Percentiles rank a stretch among this genome's conserved stretches.
Conservation (phyloP, 805 yeast genomes). For the Tetrapisispora taiwanensis region DNA sequence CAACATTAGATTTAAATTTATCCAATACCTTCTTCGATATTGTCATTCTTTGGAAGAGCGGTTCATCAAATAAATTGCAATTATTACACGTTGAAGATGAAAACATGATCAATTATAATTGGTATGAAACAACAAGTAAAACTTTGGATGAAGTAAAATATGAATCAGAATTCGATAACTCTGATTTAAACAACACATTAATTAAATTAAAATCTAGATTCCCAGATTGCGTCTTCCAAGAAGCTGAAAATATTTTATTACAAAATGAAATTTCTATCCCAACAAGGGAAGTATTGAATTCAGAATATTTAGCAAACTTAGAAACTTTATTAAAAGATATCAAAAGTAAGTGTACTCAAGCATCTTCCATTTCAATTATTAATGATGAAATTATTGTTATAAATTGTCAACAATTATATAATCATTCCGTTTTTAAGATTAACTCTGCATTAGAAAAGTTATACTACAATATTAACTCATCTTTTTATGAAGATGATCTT, state of each 20-base stretch:
- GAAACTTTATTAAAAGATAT: conserved; percentile 66
- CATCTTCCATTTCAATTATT: conserved; percentile 40
- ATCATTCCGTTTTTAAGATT: conserved; percentile 22
- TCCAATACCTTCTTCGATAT: conserved; percentile 25
- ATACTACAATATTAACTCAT: conserved; percentile 17
- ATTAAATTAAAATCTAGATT: conserved; percentile 40
- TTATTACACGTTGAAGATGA: conserved; percentile 25
- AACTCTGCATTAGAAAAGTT: conserved; percentile 23
- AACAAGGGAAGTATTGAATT: conserved; percentile 21
- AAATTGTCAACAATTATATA: conserved; percentile 25
- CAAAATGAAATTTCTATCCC: conserved; percentile 16
- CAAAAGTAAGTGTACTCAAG: conserved; percentile 48
- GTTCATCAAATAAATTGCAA: conserved; percentile 41
- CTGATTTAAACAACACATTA: conserved; percentile 34
- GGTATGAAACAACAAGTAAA: conserved; percentile 22
- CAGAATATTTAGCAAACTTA: conserved; percentile 56
- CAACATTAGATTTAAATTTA: conserved; percentile 16
- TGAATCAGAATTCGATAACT: conserved; percentile 36
- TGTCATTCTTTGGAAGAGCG: conserved; percentile 53
- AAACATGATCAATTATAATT: conserved; percentile 13
- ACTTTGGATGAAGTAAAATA: conserved; percentile 26
- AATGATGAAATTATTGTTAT: conserved; percentile 24
- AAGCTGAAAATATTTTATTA: conserved; percentile 31
- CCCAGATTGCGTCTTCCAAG: conserved; percentile 42
- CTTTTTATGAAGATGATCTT: conserved; percentile 19